These are phyloP conservation scores for Scheffersomyces insectosa DNA, from an alignment of 1,139 yeast genomes.

Conservation along the genomic window DNA sequence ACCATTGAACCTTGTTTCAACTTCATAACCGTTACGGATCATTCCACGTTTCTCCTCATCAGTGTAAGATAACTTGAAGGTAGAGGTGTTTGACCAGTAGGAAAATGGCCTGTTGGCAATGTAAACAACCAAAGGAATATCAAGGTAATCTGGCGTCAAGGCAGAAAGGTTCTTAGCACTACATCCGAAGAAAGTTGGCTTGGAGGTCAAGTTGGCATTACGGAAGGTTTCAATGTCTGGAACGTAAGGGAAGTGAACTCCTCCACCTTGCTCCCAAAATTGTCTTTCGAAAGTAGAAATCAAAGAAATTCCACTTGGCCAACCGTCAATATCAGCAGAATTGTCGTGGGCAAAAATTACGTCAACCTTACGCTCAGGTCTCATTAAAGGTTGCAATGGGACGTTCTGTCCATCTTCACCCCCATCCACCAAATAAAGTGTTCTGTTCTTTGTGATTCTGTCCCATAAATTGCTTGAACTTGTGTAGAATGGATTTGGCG, in stretches of 20 bases:
- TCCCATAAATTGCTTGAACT: constrained; percentile 3
- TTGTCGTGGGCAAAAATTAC: constrained; percentile 22
- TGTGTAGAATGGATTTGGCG: constrained; percentile 26
- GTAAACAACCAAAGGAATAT: constrained; percentile 21
- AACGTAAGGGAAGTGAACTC: constrained; percentile 29
- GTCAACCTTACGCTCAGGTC: constrained; percentile 18
- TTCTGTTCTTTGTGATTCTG: constrained; percentile 8
- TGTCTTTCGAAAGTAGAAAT: constrained; percentile 20
- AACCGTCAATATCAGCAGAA: constrained; percentile 12
- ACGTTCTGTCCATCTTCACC: constrained; percentile 21
- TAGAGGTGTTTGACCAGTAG: constrained; percentile 18
- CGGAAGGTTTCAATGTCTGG: constrained; percentile 20
- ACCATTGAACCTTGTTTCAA: constrained; percentile 67
- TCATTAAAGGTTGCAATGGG: constrained; percentile 20
- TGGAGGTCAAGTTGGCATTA: constrained; percentile 17
- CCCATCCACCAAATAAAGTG: constrained; percentile 21
- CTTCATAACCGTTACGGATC: constrained; percentile 79
- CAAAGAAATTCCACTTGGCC: constrained; percentile 21
- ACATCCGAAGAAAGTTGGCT: constrained; percentile 26
- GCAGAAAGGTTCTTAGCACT: constrained; percentile 50
- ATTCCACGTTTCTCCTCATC: constrained; percentile 58
- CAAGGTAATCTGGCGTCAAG: constrained; percentile 19
- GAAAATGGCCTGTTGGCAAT: constrained; percentile 23
- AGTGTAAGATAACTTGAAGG: constrained; percentile 21
- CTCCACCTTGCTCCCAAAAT: constrained; percentile 18